Base-by-base conservation (phyloP, 2,329 filamentous ascomycete genomes). In the Alternaria atra region DNA sequence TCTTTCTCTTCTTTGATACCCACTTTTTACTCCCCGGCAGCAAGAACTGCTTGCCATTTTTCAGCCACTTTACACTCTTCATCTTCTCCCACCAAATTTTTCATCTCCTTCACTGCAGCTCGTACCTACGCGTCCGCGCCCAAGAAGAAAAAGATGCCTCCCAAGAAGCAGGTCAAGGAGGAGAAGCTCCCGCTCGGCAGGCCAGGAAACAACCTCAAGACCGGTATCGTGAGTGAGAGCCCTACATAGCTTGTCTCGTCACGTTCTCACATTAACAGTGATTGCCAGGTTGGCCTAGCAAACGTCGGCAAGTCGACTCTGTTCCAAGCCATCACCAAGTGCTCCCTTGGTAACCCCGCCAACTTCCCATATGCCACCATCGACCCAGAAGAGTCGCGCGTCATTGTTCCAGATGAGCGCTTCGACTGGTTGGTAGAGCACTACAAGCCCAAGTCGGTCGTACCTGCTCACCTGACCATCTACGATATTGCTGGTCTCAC, bases 331-430 rank as follows among this genome's bases (percentile, higher is more conserved):
- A 97, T 99, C 83, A 99, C 95, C 79, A 98, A 97, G 86, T 97
- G 91, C 82, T 89, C 89, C 69, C 90, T 99, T 76, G 95, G 96
- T 84, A 99, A 98, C 85, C 96, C 96, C 75, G 95, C 95, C 85
- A 99, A 99, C 85, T 99, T 98, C 80, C 95, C 95, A 57, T 99
- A 97, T 85, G 95, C 95, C 78, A 99, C 95, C 75, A 99, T 99
- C 82, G 94, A 99, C 72, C 95, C 95, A 48, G 96, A 99, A 85
- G 95, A 99, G 84, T 93, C 95, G 67, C 93, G 94, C 73, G 95
- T 99, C 81, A 89, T 99, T 73, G 95, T 99, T 34, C 96, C 95
- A 47, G 95, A 99, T 83, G 92, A 92, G 65, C 91, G 95, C 64
- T 99, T 92, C 82, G 93, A 98, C 84, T 97, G 93, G 94, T 87